Percentiles rank a stretch among this genome's conserved stretches.
phyloP scores from a whole-genome alignment of 352 stramenopile genomes.

The Globisporangium barbulae region DNA sequence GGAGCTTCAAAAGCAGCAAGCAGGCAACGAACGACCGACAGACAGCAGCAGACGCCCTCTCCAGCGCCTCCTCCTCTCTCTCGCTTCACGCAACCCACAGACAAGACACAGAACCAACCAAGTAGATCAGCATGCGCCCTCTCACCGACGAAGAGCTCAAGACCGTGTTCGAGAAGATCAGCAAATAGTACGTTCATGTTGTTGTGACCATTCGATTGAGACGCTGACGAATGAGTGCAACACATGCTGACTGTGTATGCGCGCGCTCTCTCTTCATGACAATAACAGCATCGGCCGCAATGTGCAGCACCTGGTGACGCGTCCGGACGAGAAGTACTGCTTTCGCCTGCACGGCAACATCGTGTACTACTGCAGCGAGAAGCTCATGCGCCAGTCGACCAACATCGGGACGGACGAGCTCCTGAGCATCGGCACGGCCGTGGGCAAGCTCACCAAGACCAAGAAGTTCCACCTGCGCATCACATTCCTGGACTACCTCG shows the following conservation, averaged over 20 bases:
- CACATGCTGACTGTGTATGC: background rate
- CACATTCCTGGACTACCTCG: slow-evolving; percentile 97
- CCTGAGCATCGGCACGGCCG: slow-evolving; percentile 95
- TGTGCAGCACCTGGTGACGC: slow-evolving; percentile 96
- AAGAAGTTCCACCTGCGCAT: slow-evolving; percentile 99
- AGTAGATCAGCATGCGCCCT: slow-evolving; percentile 88
- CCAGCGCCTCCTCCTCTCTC: background rate
- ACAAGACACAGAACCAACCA: slow-evolving; percentile 4
- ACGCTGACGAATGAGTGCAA: background rate
- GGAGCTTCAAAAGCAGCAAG: slow-evolving; percentile 14
- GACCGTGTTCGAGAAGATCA: slow-evolving; percentile 98
- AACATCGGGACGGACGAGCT: slow-evolving; percentile 95
- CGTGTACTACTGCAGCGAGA: slow-evolving; percentile 97
- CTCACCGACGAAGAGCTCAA: slow-evolving; percentile 98
- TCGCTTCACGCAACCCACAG: background rate
- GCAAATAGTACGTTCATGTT: slow-evolving; percentile 88
- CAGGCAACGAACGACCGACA: slow-evolving; percentile 6
- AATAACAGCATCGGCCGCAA: slow-evolving; percentile 91
- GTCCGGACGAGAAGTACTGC: slow-evolving; percentile 96
- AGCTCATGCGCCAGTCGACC: slow-evolving; percentile 95
- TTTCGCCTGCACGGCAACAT: slow-evolving; percentile 97
- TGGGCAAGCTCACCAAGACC: slow-evolving; percentile 99
- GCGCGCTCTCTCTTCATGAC: background rate
- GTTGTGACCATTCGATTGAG: background rate
- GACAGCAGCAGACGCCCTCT: slow-evolving; percentile 4